Base-by-base conservation (phyloP, 73 alveolate species). In the Paramecium sexaurelia region DNA sequence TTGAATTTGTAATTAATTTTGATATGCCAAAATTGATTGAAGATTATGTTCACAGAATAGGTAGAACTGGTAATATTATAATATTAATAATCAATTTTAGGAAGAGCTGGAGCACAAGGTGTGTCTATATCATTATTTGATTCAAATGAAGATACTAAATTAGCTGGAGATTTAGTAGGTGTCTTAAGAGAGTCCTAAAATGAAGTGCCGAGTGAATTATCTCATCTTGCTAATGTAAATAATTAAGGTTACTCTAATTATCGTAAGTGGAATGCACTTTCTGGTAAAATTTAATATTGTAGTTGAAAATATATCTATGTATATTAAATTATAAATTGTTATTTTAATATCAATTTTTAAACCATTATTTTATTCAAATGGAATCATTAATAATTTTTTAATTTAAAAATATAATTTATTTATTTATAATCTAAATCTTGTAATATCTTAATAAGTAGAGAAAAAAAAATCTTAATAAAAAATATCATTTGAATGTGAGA, bases 41-140 rank as follows among this genome's bases (percentile, higher is more conserved):
- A 27, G 96, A 95, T 67, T 97, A 96, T 87, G 96, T 97, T 17
- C 99, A 97, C 89, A 92, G 99, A 92, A 91, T 96, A 1, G 99
- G 99, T 20, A 96, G 99, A 85, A 96, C 99, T 2, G 99, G 83
- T 61, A 61, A 26, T 61, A 43, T 17, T 22, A 40, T 61, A 8
- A 15, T 13, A 51, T 51, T n/a, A n/a, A 29, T 61, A 4, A 61
- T 61, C 11, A n/a, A 61, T 13, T 61, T 0, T 61, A 61, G 83
- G 98, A 10, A 94, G 99, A 85, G 96, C 97, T 26, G 99, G 98
- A 40, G 94, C 92, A 66, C 88, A 84, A 69, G 98, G 98, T 15
- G 84, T 37, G 19, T 94, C 97, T 9, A 92, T 96, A 27, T 93
- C 98, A 11, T 94, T 97, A 75, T 94, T 57, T 57, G 93, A 57